These are phyloP conservation scores for Penicillium bovifimosum DNA, from an alignment of 495 filamentous ascomycete species.

Conservation along the genomic window DNA sequence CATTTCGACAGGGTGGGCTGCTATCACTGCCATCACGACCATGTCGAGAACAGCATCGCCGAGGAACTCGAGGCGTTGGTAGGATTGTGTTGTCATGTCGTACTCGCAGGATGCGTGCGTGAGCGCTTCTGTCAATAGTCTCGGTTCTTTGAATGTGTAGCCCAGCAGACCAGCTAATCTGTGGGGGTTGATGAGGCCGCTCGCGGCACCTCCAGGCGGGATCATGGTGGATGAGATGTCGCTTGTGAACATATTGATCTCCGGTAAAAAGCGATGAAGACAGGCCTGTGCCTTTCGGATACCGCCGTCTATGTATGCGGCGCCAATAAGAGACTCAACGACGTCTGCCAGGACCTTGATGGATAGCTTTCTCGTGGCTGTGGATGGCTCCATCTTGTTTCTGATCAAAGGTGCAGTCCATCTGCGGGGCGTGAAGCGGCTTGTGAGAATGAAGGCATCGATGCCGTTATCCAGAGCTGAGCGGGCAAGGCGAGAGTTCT, in stretches of 20 bases:
- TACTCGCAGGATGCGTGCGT: conserved; percentile 71
- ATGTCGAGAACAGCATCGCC: conserved; percentile 85
- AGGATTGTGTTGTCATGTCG: conserved; percentile 52
- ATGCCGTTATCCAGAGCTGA: conserved; percentile 60
- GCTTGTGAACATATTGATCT: conserved; percentile 34
- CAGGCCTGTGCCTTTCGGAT: conserved; percentile 54
- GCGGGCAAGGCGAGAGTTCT: conserved; percentile 62
- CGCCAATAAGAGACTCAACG: conserved; percentile 79
- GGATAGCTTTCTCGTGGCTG: conserved; percentile 45
- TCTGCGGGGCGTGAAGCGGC: conserved; percentile 59
- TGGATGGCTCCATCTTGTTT: conserved; percentile 21
- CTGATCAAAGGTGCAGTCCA: conserved; percentile 65
- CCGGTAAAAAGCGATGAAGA: conserved; percentile 60
- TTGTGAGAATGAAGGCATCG: conserved; percentile 68
- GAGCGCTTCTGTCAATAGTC: conserved; percentile 74
- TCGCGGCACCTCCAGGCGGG: not conserved
- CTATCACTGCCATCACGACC: conserved; percentile 57
- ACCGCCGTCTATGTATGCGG: conserved; percentile 68
- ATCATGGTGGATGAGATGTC: not conserved
- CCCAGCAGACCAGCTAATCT: conserved; percentile 21
- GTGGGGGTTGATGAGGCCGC: conserved; percentile 9
- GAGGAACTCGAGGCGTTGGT: conserved; percentile 86
- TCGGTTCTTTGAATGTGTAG: conserved; percentile 65
- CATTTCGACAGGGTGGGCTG: conserved; percentile 40
- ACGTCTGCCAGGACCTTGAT: conserved; percentile 87